phyloP scores from a whole-genome alignment of 2,329 filamentous ascomycete genomes.

The Penicillium glabrum region DNA sequence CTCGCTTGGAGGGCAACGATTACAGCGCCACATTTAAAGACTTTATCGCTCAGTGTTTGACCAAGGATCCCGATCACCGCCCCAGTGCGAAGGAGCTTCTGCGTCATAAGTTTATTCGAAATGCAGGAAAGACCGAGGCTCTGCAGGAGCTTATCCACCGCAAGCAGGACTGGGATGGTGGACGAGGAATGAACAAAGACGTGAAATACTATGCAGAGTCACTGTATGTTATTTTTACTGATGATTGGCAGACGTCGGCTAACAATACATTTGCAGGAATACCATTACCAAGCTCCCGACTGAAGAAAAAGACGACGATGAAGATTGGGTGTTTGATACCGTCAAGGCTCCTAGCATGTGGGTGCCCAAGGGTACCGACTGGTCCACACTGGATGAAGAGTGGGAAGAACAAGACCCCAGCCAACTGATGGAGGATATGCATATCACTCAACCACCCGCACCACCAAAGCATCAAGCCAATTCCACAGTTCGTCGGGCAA shows the following conservation, averaged over 20 bases:
- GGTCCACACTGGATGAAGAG: constrained; percentile 35
- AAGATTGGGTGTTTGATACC: constrained; percentile 96
- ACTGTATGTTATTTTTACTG: constrained; percentile 51
- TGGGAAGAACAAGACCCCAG: constrained; percentile 26
- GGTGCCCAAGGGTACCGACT: constrained; percentile 55
- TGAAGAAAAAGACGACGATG: constrained; percentile 71
- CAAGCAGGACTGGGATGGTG: constrained; percentile 78
- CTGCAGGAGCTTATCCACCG: constrained; percentile 82
- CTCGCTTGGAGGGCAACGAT: constrained; percentile 73
- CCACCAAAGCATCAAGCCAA: constrained; percentile 56
- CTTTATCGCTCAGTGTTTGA: constrained; percentile 84
- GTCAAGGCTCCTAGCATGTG: constrained; percentile 69
- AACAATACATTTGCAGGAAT: constrained; percentile 45
- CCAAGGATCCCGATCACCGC: constrained; percentile 84
- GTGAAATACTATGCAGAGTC: constrained; percentile 93
- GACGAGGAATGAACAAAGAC: constrained; percentile 66
- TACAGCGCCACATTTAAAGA: constrained; percentile 93
- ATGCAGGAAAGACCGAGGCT: constrained; percentile 82
- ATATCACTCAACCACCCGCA: constrained; percentile 45
- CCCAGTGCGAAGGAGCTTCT: constrained; percentile 84
- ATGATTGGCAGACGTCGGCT: constrained; percentile 8
- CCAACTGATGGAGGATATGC: constrained; percentile 41
- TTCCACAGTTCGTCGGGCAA: constrained; percentile 54
- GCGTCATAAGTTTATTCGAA: constrained; percentile 82
- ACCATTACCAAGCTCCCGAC: constrained; percentile 57